These are phyloP conservation scores for Marvania coccoides DNA, from an alignment of 139 green algal species.

Conservation along the genomic window DNA sequence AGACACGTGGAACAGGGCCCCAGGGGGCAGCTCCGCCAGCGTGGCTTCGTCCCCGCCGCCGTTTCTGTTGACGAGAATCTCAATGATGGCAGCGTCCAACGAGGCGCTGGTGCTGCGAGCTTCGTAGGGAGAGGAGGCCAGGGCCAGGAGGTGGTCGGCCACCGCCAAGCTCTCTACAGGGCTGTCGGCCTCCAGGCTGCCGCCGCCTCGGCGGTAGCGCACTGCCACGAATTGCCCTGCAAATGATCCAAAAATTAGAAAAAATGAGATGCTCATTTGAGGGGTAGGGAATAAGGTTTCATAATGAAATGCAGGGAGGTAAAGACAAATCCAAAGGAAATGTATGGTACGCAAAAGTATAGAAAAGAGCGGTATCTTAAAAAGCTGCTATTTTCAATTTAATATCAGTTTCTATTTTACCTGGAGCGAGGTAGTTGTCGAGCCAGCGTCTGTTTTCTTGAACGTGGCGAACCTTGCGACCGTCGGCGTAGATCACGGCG, in stretches of 20 bases:
- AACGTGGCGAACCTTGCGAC: constrained; percentile 46
- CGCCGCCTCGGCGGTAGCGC: neutral
- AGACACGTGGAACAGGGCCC: constrained; percentile 47
- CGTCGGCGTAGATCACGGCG: constrained; percentile 50
- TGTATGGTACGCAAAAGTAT: too few relatives aligned
- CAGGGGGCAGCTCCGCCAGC: constrained; percentile 45
- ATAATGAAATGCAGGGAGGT: too few relatives aligned
- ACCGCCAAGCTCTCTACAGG: neutral
- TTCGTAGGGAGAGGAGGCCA: constrained; percentile 57
- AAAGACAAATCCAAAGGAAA: too few relatives aligned
- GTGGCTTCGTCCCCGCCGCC: constrained; percentile 17
- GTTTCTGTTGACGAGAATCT: constrained; percentile 45
- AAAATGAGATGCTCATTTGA: too few relatives aligned
- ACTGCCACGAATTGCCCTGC: constrained; percentile 39
- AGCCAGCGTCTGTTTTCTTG: constrained; percentile 51
- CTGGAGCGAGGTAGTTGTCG: constrained; percentile 62
- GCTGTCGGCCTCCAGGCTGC: neutral
- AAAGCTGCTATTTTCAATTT: too few relatives aligned
- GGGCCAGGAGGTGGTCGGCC: constrained; percentile 19
- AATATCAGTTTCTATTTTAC: too few relatives aligned
- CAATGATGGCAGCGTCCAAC: constrained; percentile 65
- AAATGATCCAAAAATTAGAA: too few relatives aligned
- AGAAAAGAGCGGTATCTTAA: too few relatives aligned
- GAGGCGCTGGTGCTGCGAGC: constrained; percentile 47
- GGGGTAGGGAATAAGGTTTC: too few relatives aligned